These are phyloP conservation scores for Cyclocybe cylindracea DNA, from an alignment of 768 basidiomycete genomes.

Conservation along the genomic window DNA sequence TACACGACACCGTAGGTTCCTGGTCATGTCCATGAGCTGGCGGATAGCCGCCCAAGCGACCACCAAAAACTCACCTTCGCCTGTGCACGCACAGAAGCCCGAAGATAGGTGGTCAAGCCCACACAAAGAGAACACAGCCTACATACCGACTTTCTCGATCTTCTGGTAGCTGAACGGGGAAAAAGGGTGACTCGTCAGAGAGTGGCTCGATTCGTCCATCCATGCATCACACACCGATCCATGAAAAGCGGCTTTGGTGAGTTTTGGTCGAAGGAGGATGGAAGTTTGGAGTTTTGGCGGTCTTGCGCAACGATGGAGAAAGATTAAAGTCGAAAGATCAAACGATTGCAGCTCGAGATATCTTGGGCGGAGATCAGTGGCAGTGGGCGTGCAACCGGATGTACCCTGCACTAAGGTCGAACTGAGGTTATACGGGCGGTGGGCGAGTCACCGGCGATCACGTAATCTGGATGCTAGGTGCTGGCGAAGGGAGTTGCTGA, in stretches of 20 bases:
- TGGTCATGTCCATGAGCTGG: conserved; percentile 31
- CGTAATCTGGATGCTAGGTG: conserved; percentile 15
- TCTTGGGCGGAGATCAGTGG: conserved; percentile 14
- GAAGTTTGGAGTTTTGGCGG: not conserved
- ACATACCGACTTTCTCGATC: conserved; percentile 97
- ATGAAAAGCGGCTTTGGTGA: conserved; percentile 22
- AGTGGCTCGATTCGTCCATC: too few relatives aligned
- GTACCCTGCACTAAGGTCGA: conserved; percentile 5
- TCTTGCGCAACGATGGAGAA: not conserved
- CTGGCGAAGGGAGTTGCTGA: too few relatives aligned
- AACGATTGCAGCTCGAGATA: conserved; percentile 9
- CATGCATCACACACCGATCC: conserved; percentile 40
- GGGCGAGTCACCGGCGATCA: conserved; percentile 12
- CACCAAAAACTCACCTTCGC: conserved; percentile 45
- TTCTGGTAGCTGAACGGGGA: conserved; percentile 76
- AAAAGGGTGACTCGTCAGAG: not conserved
- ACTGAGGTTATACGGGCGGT: conserved; percentile 17
- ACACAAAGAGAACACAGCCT: conserved; percentile 17
- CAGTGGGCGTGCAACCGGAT: conserved; percentile 12
- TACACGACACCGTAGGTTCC: conserved; percentile 99
- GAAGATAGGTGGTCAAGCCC: conserved; percentile 13
- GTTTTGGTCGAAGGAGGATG: not conserved
- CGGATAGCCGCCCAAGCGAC: not conserved
- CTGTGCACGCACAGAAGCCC: conserved; percentile 27
- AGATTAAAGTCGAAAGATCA: not conserved